Percentiles rank a stretch among this genome's conserved stretches.
Evolutionary conservation across 768 basidiomycete genomes (phyloP).

Genomic region (Suillus discolor): DNA sequence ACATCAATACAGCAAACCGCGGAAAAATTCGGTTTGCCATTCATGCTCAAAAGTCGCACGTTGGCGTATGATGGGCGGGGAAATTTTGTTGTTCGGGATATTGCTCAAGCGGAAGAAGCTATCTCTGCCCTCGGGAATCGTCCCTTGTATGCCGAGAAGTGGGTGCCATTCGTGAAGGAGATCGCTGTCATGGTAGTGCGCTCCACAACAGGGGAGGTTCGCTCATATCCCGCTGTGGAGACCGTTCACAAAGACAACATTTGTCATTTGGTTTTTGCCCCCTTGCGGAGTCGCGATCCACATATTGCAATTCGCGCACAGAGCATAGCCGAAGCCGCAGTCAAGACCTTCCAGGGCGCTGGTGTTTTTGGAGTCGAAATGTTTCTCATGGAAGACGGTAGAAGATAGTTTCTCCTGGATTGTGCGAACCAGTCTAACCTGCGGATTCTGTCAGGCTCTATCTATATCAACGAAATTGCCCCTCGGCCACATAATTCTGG

Average conservation of each 20-base stretch:
- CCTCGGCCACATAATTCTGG: constrained; percentile 98
- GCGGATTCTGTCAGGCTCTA: constrained; percentile 48
- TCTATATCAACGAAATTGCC: constrained; percentile 95
- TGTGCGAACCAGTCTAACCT: background rate
- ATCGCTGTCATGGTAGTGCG: constrained; percentile 98
- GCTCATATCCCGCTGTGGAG: constrained; percentile 90
- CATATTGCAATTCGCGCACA: constrained; percentile 62
- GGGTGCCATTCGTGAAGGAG: constrained; percentile 87
- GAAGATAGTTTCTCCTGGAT: constrained; percentile 18
- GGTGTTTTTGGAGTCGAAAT: constrained; percentile 98
- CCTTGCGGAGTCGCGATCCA: constrained; percentile 65
- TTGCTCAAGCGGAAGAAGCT: constrained; percentile 53
- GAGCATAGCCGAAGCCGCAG: constrained; percentile 75
- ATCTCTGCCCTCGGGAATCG: constrained; percentile 59
- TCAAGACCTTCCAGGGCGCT: constrained; percentile 79
- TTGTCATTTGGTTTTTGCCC: constrained; percentile 91
- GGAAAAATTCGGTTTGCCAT: constrained; percentile 70
- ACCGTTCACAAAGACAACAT: constrained; percentile 94
- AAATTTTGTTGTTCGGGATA: constrained; percentile 73
- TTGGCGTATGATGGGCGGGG: constrained; percentile 96
- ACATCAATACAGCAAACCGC: constrained; percentile 57
- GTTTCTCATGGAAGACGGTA: constrained; percentile 91
- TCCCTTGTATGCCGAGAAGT: constrained; percentile 91
- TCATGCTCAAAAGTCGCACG: constrained; percentile 97
- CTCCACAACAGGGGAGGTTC: constrained; percentile 68